phyloP scores from a whole-genome alignment of 805 yeast genomes.

The Candida jianshihensis region DNA sequence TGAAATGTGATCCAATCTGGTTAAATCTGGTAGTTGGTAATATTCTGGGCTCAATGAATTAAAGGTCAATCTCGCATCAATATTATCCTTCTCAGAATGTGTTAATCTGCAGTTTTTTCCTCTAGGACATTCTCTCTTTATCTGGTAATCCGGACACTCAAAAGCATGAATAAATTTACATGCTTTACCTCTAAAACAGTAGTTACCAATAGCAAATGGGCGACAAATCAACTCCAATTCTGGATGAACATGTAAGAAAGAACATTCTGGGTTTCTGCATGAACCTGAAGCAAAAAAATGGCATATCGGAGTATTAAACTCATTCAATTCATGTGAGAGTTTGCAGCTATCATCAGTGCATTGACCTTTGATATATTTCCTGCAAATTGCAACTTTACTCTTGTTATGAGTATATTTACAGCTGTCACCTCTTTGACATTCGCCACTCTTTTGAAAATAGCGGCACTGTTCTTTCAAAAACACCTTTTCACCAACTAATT shows the following conservation, averaged over 20 bases:
- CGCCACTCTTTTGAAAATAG: constrained; percentile 21
- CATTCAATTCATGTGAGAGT: constrained; percentile 49
- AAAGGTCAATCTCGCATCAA: constrained; percentile 18
- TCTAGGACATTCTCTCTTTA: constrained; percentile 50
- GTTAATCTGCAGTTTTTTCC: constrained; percentile 44
- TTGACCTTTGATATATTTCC: constrained; percentile 35
- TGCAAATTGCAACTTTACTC: constrained; percentile 48
- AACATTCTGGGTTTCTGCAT: constrained; percentile 45
- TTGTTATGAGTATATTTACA: constrained; percentile 52
- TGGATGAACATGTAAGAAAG: constrained; percentile 42
- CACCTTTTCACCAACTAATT: constrained; percentile 11
- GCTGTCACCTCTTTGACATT: constrained; percentile 41
- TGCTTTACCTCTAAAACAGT: constrained; percentile 51
- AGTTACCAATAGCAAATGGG: constrained; percentile 62
- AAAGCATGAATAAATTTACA: constrained; percentile 53
- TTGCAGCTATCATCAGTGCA: constrained; percentile 45
- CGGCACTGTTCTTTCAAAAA: constrained; percentile 22
- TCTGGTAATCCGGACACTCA: constrained; percentile 68
- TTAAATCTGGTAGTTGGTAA: constrained; percentile 19
- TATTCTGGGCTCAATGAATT: constrained; percentile 13
- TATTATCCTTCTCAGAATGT: constrained; percentile 34
- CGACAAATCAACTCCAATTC: constrained; percentile 46
- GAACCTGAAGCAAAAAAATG: constrained; percentile 38
- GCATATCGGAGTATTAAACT: constrained; percentile 58
- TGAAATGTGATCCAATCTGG: constrained; percentile 9